Conservation (phyloP, 2,329 filamentous ascomycete genomes). For the Sphaceloma murrayae region DNA sequence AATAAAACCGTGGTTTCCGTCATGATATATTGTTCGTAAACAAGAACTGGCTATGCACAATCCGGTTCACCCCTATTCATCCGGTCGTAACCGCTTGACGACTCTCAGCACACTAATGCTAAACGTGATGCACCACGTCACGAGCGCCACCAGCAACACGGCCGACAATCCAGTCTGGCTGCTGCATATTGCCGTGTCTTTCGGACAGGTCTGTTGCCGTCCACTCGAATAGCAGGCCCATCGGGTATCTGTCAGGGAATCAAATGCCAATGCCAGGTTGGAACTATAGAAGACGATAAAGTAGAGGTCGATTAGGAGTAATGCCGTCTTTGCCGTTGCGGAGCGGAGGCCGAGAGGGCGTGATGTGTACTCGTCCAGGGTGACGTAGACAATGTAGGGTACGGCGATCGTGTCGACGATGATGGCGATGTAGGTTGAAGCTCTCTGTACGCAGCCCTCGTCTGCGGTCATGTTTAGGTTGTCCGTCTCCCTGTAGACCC, state of each 20-base stretch:
- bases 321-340: conserved; percentile 72
- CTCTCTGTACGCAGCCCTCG: conserved; percentile 33
- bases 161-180: conserved; percentile 63
- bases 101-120: conserved; percentile 54
- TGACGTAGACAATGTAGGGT: conserved; percentile 86
- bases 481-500: conserved; percentile 51
- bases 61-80: no score
- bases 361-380: conserved; percentile 90
- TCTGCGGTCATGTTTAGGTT: conserved; percentile 28
- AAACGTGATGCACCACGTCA: conserved; percentile 88
- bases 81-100: conserved; percentile 30
- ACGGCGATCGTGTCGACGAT: conserved; percentile 81
- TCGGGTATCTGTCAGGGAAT: conserved; percentile 57
- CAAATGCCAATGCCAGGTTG: conserved; percentile 82
- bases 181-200: conserved; percentile 43
- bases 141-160: conserved; percentile 68
- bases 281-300: conserved; percentile 97
- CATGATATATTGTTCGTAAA: no score
- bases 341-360: conserved; percentile 83
- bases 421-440: conserved; percentile 77
- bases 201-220: conserved; percentile 28
- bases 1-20: background rate
- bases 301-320: conserved; percentile 84
- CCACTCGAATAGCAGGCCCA: conserved; percentile 39
- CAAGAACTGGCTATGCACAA: no score